Evolutionary conservation across 2,329 filamentous ascomycete species (phyloP).

Genomic region (Colletotrichum melonis): DNA sequence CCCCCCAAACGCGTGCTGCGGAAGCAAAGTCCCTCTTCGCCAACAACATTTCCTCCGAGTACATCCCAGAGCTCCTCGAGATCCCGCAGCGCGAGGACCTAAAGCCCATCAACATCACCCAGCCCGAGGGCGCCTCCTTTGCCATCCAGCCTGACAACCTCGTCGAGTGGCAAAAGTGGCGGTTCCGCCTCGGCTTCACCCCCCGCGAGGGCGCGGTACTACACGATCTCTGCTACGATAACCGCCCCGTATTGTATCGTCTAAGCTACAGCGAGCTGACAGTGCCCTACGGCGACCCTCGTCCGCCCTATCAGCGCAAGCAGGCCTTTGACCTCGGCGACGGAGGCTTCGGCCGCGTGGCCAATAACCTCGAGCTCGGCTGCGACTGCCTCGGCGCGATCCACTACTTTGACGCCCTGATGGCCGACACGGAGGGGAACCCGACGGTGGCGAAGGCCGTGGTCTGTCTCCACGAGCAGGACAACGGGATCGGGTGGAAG

Average conservation of each 20-base stretch:
- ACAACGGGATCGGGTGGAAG: constrained; percentile 78
- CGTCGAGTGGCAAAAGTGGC: constrained; percentile 76
- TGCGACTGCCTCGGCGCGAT: constrained; percentile 79
- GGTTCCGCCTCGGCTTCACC: constrained; percentile 76
- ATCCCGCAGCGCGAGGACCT: constrained; percentile 60
- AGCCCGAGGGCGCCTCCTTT: constrained; percentile 77
- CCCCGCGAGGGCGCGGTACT: constrained; percentile 77
- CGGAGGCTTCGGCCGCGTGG: constrained; percentile 72
- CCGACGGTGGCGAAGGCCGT: constrained; percentile 65
- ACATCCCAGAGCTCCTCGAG: constrained; percentile 62
- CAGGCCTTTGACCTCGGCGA: constrained; percentile 80
- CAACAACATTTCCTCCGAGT: constrained; percentile 54
- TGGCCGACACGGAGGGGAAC: constrained; percentile 64
- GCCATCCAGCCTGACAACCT: constrained; percentile 59
- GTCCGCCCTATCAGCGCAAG: constrained; percentile 75
- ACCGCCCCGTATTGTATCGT: constrained; percentile 73
- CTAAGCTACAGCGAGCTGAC: constrained; percentile 77
- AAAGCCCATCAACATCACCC: constrained; percentile 79
- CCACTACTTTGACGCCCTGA: constrained; percentile 69
- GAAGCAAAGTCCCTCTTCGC: constrained; percentile 59
- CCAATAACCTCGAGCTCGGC: constrained; percentile 76
- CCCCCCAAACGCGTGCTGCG: constrained; percentile 45
- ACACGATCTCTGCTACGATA: constrained; percentile 76
- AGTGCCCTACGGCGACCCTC: constrained; percentile 75
- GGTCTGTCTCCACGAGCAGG: constrained; percentile 77